Percentiles rank a stretch among this genome's conserved stretches.
These are phyloP conservation scores for Quercus tomentella DNA, from an alignment of 331 rosid genomes.

Conservation along the genomic window DNA sequence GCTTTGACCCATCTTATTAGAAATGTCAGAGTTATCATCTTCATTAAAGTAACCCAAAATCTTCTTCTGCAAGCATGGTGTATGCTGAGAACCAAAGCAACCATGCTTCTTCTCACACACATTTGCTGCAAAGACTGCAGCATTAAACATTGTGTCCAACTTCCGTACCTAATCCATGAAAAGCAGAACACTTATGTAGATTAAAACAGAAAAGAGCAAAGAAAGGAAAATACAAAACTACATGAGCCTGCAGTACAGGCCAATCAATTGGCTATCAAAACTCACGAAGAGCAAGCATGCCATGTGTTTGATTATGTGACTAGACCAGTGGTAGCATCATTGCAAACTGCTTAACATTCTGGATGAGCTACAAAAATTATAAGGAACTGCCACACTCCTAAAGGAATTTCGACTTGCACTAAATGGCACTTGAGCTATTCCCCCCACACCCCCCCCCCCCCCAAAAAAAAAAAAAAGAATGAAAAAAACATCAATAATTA, in stretches of 20 bases:
- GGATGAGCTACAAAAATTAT: too few relatives aligned
- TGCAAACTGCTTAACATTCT: too few relatives aligned
- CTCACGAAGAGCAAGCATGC: too few relatives aligned
- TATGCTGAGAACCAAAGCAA: conserved; percentile 61
- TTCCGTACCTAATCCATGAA: conserved; percentile 59
- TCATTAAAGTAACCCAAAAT: conserved; percentile 68
- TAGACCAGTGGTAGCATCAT: too few relatives aligned
- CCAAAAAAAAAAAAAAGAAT: too few relatives aligned
- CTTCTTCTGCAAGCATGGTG: conserved; percentile 70
- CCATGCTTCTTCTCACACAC: conserved; percentile 56
- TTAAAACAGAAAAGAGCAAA: background rate
- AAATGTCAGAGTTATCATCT: conserved; percentile 36
- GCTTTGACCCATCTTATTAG: conserved; percentile 60
- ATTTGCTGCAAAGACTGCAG: conserved; percentile 59
- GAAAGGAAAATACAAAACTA: conserved; percentile 15
- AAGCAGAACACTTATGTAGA: background rate
- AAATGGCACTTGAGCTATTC: too few relatives aligned
- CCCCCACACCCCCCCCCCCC: too few relatives aligned
- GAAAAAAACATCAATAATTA: too few relatives aligned
- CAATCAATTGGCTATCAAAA: too few relatives aligned
- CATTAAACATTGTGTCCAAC: conserved; percentile 74
- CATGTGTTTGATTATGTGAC: too few relatives aligned
- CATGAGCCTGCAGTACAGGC: background rate
- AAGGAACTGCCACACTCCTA: too few relatives aligned
- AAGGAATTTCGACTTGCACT: too few relatives aligned